These are phyloP conservation scores for Lichtheimia hyalospora DNA, from an alignment of 371 early-diverging fungal genomes.

Conservation along the genomic window DNA sequence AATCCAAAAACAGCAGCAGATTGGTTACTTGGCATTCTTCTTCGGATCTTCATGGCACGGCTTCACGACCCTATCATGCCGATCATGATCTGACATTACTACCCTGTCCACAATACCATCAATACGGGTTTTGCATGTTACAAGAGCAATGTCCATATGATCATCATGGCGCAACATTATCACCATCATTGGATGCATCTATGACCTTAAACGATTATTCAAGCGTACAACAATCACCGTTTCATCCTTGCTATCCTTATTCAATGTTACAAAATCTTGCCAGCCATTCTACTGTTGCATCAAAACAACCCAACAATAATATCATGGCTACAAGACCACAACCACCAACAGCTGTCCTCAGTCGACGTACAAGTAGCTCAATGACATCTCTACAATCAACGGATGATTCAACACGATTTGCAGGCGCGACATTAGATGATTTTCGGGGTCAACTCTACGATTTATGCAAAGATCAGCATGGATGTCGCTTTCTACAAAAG, in stretches of 20 bases:
- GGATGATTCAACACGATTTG: constrained; percentile 58
- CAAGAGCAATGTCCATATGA: constrained; percentile 61
- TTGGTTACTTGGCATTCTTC: constrained; percentile 26
- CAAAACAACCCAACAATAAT: neutral
- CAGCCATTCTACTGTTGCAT: neutral
- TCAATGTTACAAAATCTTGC: constrained; percentile 18
- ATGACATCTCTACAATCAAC: constrained; percentile 9
- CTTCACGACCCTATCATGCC: constrained; percentile 10
- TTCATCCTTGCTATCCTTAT: constrained; percentile 13
- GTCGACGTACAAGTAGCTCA: constrained; percentile 7
- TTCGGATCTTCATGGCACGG: constrained; percentile 29
- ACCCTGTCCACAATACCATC: constrained; percentile 44
- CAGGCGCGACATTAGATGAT: constrained; percentile 66
- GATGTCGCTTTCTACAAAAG: constrained; percentile 86
- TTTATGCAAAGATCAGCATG: constrained; percentile 89
- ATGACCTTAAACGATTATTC: constrained; percentile 13
- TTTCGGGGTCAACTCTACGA: constrained; percentile 72
- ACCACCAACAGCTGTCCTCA: constrained; percentile 1
- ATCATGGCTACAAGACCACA: neutral
- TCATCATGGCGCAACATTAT: constrained; percentile 26
- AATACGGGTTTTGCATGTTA: constrained; percentile 59
- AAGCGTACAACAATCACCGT: constrained; percentile 5
- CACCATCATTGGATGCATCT: constrained; percentile 14
- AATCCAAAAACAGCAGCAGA: constrained; percentile 6
- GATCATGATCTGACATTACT: constrained; percentile 4